These are phyloP conservation scores for Toxicodendron radicans DNA, from an alignment of 345 rosid species.

Conservation along the genomic window DNA sequence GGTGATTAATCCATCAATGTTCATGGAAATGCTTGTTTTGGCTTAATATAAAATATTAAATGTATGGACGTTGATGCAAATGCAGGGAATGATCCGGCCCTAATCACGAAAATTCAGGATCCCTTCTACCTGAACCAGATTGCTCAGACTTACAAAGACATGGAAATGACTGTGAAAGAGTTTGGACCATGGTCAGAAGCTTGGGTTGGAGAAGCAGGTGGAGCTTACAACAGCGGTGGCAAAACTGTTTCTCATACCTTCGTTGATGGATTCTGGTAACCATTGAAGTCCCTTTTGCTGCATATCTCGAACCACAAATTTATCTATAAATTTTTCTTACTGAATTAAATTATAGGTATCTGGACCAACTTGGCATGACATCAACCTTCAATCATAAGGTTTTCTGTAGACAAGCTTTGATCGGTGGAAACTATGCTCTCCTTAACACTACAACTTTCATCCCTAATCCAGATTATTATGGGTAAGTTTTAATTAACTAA, in stretches of 20 bases:
- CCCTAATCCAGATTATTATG: constrained; percentile 73
- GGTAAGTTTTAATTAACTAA: constrained; percentile 23
- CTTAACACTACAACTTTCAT: constrained; percentile 51
- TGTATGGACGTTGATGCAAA: too few relatives aligned
- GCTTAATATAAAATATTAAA: neutral
- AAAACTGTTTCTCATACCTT: constrained; percentile 60
- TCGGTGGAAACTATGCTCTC: constrained; percentile 70
- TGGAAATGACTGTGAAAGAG: constrained; percentile 16
- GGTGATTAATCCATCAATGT: constrained; percentile 20
- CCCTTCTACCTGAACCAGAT: constrained; percentile 43
- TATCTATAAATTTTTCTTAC: neutral
- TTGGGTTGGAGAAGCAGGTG: constrained; percentile 74
- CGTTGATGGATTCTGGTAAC: constrained; percentile 59
- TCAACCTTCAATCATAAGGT: constrained; percentile 58
- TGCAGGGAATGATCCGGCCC: constrained; percentile 45
- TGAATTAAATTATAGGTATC: constrained; percentile 36
- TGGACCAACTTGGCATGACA: constrained; percentile 70
- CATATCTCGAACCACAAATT: neutral
- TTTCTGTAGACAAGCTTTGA: constrained; percentile 61
- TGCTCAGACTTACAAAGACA: constrained; percentile 47
- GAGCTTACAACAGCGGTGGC: constrained; percentile 72
- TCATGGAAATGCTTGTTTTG: neutral
- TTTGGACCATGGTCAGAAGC: constrained; percentile 53
- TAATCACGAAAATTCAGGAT: constrained; percentile 52
- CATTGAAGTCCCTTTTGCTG: neutral